Conservation (phyloP, 768 basidiomycete species). For the Coprinopsis strossmayeri region DNA sequence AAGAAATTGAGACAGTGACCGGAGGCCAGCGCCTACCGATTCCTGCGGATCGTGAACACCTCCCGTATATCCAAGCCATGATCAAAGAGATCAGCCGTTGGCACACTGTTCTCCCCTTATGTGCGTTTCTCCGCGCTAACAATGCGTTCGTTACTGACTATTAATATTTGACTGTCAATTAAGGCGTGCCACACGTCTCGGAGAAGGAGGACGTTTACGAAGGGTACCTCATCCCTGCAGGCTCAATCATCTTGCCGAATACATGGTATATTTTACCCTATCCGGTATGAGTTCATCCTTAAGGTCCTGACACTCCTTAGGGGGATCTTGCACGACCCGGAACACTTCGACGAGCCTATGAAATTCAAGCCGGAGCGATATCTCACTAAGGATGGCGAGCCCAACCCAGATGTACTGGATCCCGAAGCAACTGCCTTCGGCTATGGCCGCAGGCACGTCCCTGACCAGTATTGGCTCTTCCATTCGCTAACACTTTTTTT, state of each 20-base stretch:
- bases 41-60: slow-evolving; percentile 1
- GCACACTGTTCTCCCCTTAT: slow-evolving; percentile 1
- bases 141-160: no score
- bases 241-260: slow-evolving; percentile 18
- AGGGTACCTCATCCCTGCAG: slow-evolving; percentile 30
- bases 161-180: not conserved
- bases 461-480: not conserved
- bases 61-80: slow-evolving; percentile 12
- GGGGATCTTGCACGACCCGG: slow-evolving; percentile 25
- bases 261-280: slow-evolving; percentile 12
- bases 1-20: slow-evolving; percentile 13
- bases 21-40: slow-evolving; percentile 10
- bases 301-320: slow-evolving; percentile 11
- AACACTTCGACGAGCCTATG: slow-evolving; percentile 24
- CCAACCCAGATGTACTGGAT: slow-evolving; percentile 13
- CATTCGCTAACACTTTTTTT: not conserved
- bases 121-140: not conserved
- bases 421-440: slow-evolving; percentile 17
- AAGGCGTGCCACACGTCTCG: slow-evolving; percentile 13
- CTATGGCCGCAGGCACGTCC: slow-evolving; percentile 15
- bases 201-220: slow-evolving; percentile 26
- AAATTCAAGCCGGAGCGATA: slow-evolving; percentile 27
- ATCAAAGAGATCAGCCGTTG: slow-evolving; percentile 10
- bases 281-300: not conserved
- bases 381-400: slow-evolving; percentile 14